A percentile compares a stretch with the other conserved stretches of the same genome.
Conservation (phyloP, 441 rosid species). For the Eruca vesicaria region DNA sequence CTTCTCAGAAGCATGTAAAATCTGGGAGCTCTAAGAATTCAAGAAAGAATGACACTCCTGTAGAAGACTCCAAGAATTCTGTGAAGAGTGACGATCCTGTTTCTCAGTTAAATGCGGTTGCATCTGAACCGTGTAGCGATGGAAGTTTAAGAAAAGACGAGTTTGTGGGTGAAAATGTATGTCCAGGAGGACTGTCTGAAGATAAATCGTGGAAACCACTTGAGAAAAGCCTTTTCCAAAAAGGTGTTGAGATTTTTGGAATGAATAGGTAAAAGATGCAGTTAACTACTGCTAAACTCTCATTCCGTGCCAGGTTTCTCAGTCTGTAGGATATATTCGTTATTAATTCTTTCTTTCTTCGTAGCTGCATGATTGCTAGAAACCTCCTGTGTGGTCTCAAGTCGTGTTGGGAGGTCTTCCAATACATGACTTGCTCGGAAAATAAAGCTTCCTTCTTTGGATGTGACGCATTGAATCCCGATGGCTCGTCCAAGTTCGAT, state of each 20-base stretch:
- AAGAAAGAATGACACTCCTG: constrained; percentile 54
- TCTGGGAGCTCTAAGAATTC: constrained; percentile 49
- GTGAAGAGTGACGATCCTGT: constrained; percentile 41
- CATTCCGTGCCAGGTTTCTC: neutral
- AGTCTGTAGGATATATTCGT: neutral
- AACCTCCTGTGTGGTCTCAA: constrained; percentile 90
- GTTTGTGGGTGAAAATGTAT: constrained; percentile 57
- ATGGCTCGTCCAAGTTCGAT: constrained; percentile 84
- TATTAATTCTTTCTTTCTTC: constrained; percentile 20
- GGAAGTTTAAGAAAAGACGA: constrained; percentile 63
- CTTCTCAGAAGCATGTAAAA: constrained; percentile 70
- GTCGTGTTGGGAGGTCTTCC: constrained; percentile 94
- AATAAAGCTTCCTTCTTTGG: constrained; percentile 62
- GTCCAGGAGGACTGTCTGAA: constrained; percentile 50
- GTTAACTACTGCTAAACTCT: neutral
- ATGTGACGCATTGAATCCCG: constrained; percentile 64
- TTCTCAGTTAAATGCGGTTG: constrained; percentile 43
- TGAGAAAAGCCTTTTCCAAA: constrained; percentile 87
- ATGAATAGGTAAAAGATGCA: constrained; percentile 60
- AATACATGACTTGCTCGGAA: constrained; percentile 71
- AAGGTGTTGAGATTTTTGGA: constrained; percentile 95
- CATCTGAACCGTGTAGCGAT: constrained; percentile 46
- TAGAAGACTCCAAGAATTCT: constrained; percentile 39
- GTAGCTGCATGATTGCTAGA: constrained; percentile 90
- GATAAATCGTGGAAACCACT: constrained; percentile 76